phyloP scores from a whole-genome alignment of 2,329 filamentous ascomycete genomes.

The Sporothrix pseudoabietina region DNA sequence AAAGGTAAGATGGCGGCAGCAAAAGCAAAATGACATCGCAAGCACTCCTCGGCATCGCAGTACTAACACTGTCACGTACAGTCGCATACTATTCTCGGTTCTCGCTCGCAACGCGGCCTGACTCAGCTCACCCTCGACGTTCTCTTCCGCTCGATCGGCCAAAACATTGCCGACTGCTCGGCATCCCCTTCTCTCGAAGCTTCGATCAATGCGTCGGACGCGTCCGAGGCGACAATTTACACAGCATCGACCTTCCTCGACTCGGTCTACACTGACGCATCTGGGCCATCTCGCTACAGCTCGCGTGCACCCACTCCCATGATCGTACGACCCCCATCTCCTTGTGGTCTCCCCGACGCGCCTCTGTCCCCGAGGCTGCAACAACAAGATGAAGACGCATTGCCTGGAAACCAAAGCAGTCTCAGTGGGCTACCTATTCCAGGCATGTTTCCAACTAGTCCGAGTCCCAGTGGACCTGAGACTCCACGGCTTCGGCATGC shows the following conservation, averaged over 20 bases:
- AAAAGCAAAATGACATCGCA: background rate
- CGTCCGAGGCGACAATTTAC: conserved; percentile 77
- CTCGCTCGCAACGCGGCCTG: conserved; percentile 79
- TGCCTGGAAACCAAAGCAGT: conserved; percentile 5
- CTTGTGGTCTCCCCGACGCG: conserved; percentile 46
- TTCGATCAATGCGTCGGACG: conserved; percentile 74
- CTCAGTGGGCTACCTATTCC: conserved; percentile 35
- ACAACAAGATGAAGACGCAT: background rate
- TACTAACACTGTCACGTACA: conserved; percentile 43
- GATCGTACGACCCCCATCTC: conserved; percentile 59
- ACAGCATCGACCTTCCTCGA: conserved; percentile 78
- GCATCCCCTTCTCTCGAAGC: conserved; percentile 65
- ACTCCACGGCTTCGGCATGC: conserved; percentile 43
- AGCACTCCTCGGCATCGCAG: no score
- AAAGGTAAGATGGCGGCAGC: conserved; percentile 63
- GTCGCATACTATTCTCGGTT: conserved; percentile 96
- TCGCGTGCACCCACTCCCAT: conserved; percentile 71
- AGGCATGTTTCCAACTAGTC: conserved; percentile 35
- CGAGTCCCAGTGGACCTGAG: conserved; percentile 27
- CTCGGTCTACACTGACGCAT: conserved; percentile 68
- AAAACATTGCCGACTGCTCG: conserved; percentile 66
- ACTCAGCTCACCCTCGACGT: conserved; percentile 91
- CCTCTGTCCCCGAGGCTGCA: background rate
- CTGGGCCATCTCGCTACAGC: conserved; percentile 58
- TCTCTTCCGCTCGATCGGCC: conserved; percentile 78